Conservation (phyloP, 257 asterid genomes). For the Solanum sparsipilum region DNA sequence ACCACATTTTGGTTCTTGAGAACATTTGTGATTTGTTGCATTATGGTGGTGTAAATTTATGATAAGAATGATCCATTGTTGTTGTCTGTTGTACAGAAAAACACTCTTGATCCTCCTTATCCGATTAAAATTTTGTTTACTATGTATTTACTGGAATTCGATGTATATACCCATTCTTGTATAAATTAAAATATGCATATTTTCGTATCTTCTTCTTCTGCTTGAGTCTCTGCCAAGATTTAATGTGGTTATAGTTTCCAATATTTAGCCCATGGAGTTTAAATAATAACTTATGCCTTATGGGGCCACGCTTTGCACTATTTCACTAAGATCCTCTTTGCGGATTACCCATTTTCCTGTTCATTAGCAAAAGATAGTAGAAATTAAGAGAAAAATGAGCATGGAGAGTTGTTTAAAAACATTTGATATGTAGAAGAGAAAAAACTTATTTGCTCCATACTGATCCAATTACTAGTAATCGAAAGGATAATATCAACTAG, state of each 20-base stretch:
- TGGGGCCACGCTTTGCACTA: too few relatives aligned
- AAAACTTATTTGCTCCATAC: too few relatives aligned
- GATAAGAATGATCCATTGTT: not conserved
- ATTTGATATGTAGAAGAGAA: too few relatives aligned
- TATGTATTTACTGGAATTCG: not conserved
- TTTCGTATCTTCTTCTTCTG: not conserved
- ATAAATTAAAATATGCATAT: not conserved
- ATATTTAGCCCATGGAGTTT: too few relatives aligned
- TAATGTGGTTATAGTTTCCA: not conserved
- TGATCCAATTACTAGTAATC: too few relatives aligned
- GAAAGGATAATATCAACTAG: too few relatives aligned
- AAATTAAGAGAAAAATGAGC: too few relatives aligned
- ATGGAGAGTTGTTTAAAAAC: too few relatives aligned
- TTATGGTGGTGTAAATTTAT: not conserved
- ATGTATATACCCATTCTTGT: not conserved
- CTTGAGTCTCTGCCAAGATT: not conserved
- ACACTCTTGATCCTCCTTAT: not conserved
- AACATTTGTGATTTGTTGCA: not conserved
- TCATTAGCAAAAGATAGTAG: too few relatives aligned
- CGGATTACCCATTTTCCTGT: too few relatives aligned
- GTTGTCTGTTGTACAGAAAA: not conserved
- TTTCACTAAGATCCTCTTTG: too few relatives aligned
- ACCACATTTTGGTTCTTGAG: not conserved
- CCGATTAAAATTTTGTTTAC: not conserved
- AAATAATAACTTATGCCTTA: too few relatives aligned